Evolutionary conservation across 768 basidiomycete genomes (phyloP).

Genomic region (Pleurotus tuber-regium): DNA sequence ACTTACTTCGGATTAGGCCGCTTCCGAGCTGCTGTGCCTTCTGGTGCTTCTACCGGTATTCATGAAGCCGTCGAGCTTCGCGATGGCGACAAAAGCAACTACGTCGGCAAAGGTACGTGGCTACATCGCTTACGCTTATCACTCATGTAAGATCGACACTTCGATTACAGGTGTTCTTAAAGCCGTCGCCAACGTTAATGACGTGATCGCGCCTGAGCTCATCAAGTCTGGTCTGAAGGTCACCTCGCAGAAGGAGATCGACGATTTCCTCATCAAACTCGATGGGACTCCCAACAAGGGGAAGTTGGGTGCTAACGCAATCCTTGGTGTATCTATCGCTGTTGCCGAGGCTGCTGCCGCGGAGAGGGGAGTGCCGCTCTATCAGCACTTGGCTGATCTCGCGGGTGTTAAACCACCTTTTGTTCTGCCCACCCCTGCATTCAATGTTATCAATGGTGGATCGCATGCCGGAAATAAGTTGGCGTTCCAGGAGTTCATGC

Average conservation of each 20-base stretch:
- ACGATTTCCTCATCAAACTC: slow-evolving; percentile 96
- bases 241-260: slow-evolving; percentile 91
- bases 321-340: slow-evolving; percentile 97
- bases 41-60: slow-evolving; percentile 96
- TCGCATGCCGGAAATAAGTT: slow-evolving; percentile 99
- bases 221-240: slow-evolving; percentile 82
- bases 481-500: slow-evolving; percentile 99
- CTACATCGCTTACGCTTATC: slow-evolving; percentile 7
- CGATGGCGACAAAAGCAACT: slow-evolving; percentile 89
- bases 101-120: slow-evolving; percentile 91
- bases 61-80: slow-evolving; percentile 99
- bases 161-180: slow-evolving; percentile 73
- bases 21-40: slow-evolving; percentile 94
- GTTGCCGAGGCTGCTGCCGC: slow-evolving; percentile 91
- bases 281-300: slow-evolving; percentile 99
- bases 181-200: slow-evolving; percentile 94
- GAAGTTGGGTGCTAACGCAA: slow-evolving; percentile 98
- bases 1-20: slow-evolving; percentile 51
- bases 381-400: slow-evolving; percentile 94
- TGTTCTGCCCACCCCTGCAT: slow-evolving; percentile 87
- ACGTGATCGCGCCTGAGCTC: slow-evolving; percentile 83
- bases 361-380: slow-evolving; percentile 93
- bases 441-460: slow-evolving; percentile 99
- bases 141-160: slow-evolving; percentile 4
- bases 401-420: slow-evolving; percentile 94